Conservation (phyloP, 257 asterid genomes). For the Solanum piurae region DNA sequence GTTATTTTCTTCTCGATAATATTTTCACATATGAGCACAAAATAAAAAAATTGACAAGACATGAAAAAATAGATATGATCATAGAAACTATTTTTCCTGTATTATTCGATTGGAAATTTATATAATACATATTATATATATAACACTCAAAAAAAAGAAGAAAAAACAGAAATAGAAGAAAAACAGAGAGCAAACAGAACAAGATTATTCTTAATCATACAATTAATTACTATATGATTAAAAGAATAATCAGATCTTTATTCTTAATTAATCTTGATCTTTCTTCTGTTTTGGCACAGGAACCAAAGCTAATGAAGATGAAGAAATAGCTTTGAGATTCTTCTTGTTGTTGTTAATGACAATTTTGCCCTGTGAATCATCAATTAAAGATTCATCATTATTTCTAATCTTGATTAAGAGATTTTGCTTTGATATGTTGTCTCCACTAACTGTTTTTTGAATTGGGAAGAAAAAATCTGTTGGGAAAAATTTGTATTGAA, state of each 20-base stretch:
- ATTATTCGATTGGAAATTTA: neutral
- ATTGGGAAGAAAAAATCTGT: slow-evolving; percentile 43
- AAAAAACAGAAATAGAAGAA: neutral
- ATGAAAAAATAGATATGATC: neutral
- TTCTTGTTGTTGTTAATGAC: slow-evolving; percentile 13
- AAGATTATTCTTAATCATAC: neutral
- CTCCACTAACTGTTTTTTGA: slow-evolving; percentile 17
- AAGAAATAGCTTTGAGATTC: slow-evolving; percentile 14
- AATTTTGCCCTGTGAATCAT: slow-evolving; percentile 4
- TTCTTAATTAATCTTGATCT: neutral
- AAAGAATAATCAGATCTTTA: neutral
- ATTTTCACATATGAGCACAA: neutral
- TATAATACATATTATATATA: neutral
- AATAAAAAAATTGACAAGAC: neutral
- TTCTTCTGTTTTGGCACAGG: slow-evolving; percentile 8
- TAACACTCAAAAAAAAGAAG: neutral
- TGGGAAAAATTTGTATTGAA: slow-evolving; percentile 49
- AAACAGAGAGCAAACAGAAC: neutral
- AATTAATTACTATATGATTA: neutral
- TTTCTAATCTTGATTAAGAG: slow-evolving; percentile 13
- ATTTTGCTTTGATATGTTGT: slow-evolving; percentile 14
- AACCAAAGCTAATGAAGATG: slow-evolving; percentile 16
- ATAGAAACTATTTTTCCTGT: neutral
- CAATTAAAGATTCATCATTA: slow-evolving; percentile 10
- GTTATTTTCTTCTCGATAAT: too few species aligned